Conservation (phyloP, 192 early-diverging fungal genomes). For the Tieghemiomyces parasiticus region DNA sequence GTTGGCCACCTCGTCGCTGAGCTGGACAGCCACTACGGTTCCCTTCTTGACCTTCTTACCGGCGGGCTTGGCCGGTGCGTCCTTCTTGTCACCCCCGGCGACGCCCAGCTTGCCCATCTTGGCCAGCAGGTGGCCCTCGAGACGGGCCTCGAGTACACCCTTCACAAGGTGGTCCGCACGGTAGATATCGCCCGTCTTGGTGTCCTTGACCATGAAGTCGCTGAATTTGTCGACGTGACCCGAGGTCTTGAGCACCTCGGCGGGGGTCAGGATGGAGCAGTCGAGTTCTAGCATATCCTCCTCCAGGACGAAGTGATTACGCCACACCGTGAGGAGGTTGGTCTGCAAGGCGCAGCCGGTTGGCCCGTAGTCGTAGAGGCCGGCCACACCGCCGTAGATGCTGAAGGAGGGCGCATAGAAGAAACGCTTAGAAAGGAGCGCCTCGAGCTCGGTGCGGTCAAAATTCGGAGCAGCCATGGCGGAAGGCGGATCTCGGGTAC, state of each 20-base stretch:
- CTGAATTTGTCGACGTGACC: constrained; percentile 98
- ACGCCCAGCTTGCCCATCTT: constrained; percentile 24
- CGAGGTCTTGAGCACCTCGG: constrained; percentile 91
- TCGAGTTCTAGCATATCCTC: constrained; percentile 99
- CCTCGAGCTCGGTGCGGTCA: constrained; percentile 48
- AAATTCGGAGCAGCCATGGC: constrained; percentile 21
- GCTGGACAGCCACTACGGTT: constrained; percentile 35
- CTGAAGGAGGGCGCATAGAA: constrained; percentile 91
- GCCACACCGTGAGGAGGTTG: constrained; percentile 81
- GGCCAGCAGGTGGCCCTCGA: constrained; percentile 73
- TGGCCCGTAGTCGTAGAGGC: constrained; percentile 96
- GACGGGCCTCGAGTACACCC: constrained; percentile 72
- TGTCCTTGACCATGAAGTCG: constrained; percentile 97
- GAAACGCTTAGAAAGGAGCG: constrained; percentile 81
- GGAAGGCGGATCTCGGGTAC: no score
- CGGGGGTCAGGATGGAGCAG: constrained; percentile 93
- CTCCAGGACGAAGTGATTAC: constrained; percentile 95
- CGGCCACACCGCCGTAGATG: constrained; percentile 92
- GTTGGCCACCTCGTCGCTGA: constrained; percentile 38
- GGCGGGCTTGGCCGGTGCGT: constrained; percentile 29
- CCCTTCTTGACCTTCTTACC: constrained; percentile 62
- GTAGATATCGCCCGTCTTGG: constrained; percentile 83
- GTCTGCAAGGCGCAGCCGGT: constrained; percentile 83
- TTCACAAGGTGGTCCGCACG: constrained; percentile 96
- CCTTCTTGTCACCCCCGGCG: not conserved